Evolutionary conservation across 352 stramenopile genomes (phyloP).

Genomic region (Phytophthora pistaciae): DNA sequence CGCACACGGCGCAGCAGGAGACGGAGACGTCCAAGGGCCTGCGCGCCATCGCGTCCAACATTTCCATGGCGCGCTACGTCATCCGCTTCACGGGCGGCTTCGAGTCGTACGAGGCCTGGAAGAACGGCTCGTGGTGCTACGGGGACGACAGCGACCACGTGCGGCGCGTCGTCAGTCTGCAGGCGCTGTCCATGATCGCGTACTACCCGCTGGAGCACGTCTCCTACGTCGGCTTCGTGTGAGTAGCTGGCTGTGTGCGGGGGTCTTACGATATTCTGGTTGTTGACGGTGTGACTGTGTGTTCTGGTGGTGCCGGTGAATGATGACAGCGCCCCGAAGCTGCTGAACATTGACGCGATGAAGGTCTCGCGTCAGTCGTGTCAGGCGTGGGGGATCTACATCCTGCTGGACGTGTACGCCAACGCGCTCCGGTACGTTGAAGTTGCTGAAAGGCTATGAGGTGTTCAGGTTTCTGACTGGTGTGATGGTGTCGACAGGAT

Average conservation of each 20-base stretch:
- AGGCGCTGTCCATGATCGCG: constrained; percentile 84
- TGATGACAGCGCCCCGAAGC: constrained; percentile 66
- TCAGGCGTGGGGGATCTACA: constrained; percentile 76
- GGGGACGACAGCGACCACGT: constrained; percentile 74
- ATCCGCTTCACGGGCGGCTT: constrained; percentile 81
- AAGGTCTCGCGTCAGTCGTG: constrained; percentile 77
- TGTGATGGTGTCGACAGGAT: constrained; percentile 44
- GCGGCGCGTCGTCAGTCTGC: constrained; percentile 63
- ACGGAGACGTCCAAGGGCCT: constrained; percentile 64
- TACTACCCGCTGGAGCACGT: constrained; percentile 90
- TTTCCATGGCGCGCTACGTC: constrained; percentile 84
- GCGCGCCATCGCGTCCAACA: constrained; percentile 73
- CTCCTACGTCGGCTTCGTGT: constrained; percentile 88
- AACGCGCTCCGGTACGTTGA: constrained; percentile 71
- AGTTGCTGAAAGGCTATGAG: constrained; percentile 2
- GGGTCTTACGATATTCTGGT: background rate
- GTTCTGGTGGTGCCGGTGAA: constrained; percentile 1
- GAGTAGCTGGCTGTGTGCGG: constrained; percentile 9
- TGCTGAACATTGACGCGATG: constrained; percentile 79
- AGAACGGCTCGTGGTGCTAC: constrained; percentile 85
- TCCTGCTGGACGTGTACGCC: constrained; percentile 82
- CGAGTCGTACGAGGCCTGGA: constrained; percentile 75
- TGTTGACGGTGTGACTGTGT: constrained; percentile 1
- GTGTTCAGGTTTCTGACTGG: constrained; percentile 4
- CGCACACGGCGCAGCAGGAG: constrained; percentile 54